Base-by-base conservation (phyloP, 2,329 filamentous ascomycete genomes). In the Colletotrichum acutatum region DNA sequence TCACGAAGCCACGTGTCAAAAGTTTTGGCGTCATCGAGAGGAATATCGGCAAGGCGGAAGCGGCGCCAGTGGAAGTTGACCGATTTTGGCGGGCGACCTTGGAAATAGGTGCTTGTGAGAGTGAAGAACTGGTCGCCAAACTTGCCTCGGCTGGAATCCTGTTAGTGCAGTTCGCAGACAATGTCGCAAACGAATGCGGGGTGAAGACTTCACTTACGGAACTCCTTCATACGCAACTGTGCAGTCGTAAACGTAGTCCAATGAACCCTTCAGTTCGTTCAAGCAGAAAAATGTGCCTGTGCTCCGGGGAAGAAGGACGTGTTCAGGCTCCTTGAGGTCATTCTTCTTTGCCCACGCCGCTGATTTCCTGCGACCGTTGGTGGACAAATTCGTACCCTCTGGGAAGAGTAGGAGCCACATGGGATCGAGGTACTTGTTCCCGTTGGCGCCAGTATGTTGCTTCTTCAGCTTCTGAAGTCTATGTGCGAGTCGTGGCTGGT, bases 31-130 rank as follows among this genome's bases (percentile, higher is more conserved):
- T 92, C 90, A 37, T 95, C 88, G 11, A 97, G 88, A 0, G 96
- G 96, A 56, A 99, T 97, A 24, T 95, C 91, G 26, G 89, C 88
- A 16, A 98, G 81, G 42, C 90, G 89, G 83, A 97, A 98, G 11
- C 95, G 91, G 66, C 97, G 91, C 95, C 96, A 99, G 83, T 97
- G 93, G 86, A 98, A 95, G 83, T 98, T 98, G 78, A 98, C 95
- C 1, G 95, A 98, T 81, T 95, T 98, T 1, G 96, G 97, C 0
- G 95, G 93, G 1, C 94, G 91, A 14, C 97, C 95, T 81, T 97
- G 91, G 75, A 98, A 92, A 80, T 97, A 98, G 4, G 95, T 97
- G 61, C 95, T 95, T 3, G 90, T 90, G 4, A 99, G 87, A 0
- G 94, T 95, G 82, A 97, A 98, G 78, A 94, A 93, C 61, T 97